A percentile compares a stretch with the other conserved stretches of the same genome.
Evolutionary conservation across 805 yeast species (phyloP).

Genomic region (Isabelozyma pseudorhagii): DNA sequence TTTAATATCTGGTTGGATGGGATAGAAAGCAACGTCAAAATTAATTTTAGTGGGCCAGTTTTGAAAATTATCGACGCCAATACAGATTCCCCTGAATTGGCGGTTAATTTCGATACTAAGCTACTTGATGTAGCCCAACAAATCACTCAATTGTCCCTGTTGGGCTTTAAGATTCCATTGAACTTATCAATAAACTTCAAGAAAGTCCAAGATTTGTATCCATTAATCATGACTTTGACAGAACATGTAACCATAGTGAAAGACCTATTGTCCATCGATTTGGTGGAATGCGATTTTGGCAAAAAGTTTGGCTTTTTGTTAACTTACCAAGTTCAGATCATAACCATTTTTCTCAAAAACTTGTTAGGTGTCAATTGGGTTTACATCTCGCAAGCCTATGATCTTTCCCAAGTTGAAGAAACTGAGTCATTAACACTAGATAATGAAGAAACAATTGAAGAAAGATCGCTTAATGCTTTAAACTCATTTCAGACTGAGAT

Average conservation of each 20-base stretch:
- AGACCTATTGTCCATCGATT: slow-evolving; percentile 16
- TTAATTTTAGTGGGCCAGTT: slow-evolving; percentile 28
- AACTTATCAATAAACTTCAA: slow-evolving; percentile 44
- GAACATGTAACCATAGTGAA: slow-evolving; percentile 49
- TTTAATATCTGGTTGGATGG: slow-evolving; percentile 49
- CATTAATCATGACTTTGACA: slow-evolving; percentile 50
- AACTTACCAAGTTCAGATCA: slow-evolving; percentile 22
- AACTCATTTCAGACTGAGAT: slow-evolving; percentile 20
- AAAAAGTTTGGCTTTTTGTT: slow-evolving; percentile 43
- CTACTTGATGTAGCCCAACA: slow-evolving; percentile 48
- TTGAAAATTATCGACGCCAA: slow-evolving; percentile 32
- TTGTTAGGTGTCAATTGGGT: slow-evolving; percentile 52
- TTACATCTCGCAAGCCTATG: slow-evolving; percentile 46
- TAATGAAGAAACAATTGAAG: slow-evolving; percentile 23
- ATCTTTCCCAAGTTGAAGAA: slow-evolving; percentile 33
- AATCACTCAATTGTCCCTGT: slow-evolving; percentile 44
- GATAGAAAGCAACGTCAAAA: slow-evolving; percentile 1
- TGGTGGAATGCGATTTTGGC: slow-evolving; percentile 27
- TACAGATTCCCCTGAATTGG: slow-evolving; percentile 23
- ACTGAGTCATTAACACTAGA: slow-evolving; percentile 12
- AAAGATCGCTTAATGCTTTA: slow-evolving; percentile 18
- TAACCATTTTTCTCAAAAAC: slow-evolving; percentile 29
- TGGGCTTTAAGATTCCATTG: slow-evolving; percentile 60
- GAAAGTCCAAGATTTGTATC: slow-evolving; percentile 50
- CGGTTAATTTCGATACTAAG: slow-evolving; percentile 51